Evolutionary conservation across 805 yeast genomes (phyloP).

Genomic region (Komagataella kurtzmanii): DNA sequence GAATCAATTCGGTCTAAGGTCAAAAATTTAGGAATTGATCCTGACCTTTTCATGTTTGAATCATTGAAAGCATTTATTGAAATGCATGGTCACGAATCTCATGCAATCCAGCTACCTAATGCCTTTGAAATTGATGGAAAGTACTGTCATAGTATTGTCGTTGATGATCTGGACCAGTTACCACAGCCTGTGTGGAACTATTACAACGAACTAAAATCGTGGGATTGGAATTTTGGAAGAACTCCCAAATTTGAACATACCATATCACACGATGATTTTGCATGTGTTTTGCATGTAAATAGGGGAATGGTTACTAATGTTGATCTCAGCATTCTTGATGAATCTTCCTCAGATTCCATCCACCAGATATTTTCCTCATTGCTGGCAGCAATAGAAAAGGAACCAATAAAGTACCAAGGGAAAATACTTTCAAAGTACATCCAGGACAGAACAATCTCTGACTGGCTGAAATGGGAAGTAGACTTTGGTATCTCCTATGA

Average conservation of each 20-base stretch:
- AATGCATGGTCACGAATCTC: conserved; percentile 12
- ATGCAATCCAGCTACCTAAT: background rate
- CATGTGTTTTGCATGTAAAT: conserved; percentile 29
- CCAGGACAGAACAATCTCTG: conserved; percentile 4
- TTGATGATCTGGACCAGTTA: conserved; percentile 16
- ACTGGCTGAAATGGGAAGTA: conserved; percentile 13
- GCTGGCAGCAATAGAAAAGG: conserved; percentile 2
- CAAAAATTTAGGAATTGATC: conserved; percentile 38
- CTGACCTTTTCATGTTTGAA: conserved; percentile 29
- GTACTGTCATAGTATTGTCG: conserved; percentile 10
- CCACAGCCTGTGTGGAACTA: conserved; percentile 25
- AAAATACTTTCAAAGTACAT: conserved; percentile 6
- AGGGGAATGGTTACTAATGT: conserved; percentile 26
- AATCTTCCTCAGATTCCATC: conserved; percentile 4
- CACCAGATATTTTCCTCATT: conserved; percentile 8
- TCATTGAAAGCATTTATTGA: conserved; percentile 27
- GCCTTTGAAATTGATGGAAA: conserved; percentile 2
- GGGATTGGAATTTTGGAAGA: conserved; percentile 68
- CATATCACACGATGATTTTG: conserved; percentile 18
- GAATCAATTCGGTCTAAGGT: conserved; percentile 78
- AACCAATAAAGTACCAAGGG: conserved; percentile 9
- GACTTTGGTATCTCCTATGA: conserved; percentile 11
- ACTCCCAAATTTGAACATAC: conserved; percentile 63
- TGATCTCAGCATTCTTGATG: background rate
- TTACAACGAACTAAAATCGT: conserved; percentile 29